Conservation (phyloP, 129 eudicot genomes). For the Artemisia argyi region DNA sequence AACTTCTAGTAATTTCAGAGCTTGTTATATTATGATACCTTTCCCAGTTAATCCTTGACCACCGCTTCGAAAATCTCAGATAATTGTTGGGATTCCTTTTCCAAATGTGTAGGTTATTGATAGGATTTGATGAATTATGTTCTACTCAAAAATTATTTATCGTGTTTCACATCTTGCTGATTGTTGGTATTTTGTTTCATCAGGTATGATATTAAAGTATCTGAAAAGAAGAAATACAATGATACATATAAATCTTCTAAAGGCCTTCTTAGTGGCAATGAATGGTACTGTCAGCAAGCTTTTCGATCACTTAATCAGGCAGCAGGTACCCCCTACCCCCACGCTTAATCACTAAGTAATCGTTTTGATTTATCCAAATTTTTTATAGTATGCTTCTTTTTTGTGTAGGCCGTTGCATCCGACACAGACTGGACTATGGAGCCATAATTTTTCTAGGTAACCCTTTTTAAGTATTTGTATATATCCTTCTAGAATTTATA, state of each 20-base stretch:
- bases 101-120: constrained; percentile 72
- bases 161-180: constrained; percentile 20
- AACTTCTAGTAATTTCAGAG: neutral
- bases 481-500: no score
- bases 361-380: no score
- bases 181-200: constrained; percentile 10
- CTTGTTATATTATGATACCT: neutral
- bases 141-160: constrained; percentile 9
- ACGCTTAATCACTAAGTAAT: no score
- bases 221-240: constrained; percentile 83
- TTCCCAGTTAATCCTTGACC: constrained; percentile 27
- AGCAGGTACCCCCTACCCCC: constrained; percentile 53
- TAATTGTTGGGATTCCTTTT: constrained; percentile 94
- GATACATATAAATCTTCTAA: constrained; percentile 62
- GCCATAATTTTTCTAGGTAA: constrained; percentile 92
- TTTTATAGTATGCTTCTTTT: neutral
- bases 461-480: neutral
- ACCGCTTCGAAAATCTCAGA: constrained; percentile 59
- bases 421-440: constrained; percentile 90
- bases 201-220: constrained; percentile 84
- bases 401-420: constrained; percentile 86
- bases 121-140: constrained; percentile 13
- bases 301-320: constrained; percentile 97
- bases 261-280: constrained; percentile 77
- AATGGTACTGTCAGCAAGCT: constrained; percentile 98